Percentiles rank a stretch among this genome's conserved stretches.
These are phyloP conservation scores for Clarkia xantiana DNA, from an alignment of 345 rosid genomes.

Conservation along the genomic window DNA sequence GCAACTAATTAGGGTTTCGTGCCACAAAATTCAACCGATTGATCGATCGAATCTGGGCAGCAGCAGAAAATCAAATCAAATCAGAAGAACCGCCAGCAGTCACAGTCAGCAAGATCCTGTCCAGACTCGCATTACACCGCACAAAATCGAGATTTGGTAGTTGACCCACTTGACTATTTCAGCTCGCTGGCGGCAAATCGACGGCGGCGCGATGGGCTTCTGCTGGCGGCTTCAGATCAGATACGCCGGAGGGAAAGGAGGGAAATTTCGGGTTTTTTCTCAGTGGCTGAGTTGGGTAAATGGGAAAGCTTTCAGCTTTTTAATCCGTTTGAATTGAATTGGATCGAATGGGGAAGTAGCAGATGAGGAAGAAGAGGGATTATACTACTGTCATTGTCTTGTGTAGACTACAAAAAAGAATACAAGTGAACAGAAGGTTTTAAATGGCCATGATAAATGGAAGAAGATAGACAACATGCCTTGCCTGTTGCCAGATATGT, in stretches of 20 bases:
- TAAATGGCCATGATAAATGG: too few species aligned
- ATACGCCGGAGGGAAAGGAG: constrained; percentile 6
- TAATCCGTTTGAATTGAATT: not conserved
- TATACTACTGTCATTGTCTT: too few species aligned
- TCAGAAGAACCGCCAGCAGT: constrained; percentile 11
- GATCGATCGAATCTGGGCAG: constrained; percentile 3
- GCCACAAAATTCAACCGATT: not conserved
- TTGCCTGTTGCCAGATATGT: too few species aligned
- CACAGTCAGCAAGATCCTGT: constrained; percentile 22
- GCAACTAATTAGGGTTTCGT: not conserved
- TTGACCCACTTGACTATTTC: constrained; percentile 12
- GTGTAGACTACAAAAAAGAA: too few species aligned
- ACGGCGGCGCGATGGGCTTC: constrained; percentile 5
- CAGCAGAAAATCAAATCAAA: constrained; percentile 4
- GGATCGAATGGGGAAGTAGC: too few species aligned
- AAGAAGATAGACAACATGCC: too few species aligned
- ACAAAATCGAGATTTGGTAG: constrained; percentile 9
- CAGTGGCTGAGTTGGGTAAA: constrained; percentile 34
- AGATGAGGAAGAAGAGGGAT: too few species aligned
- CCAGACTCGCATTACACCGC: constrained; percentile 18
- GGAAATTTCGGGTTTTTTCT: constrained; percentile 15
- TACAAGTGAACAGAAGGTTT: too few species aligned
- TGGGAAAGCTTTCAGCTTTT: constrained; percentile 27
- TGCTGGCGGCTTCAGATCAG: constrained; percentile 15
- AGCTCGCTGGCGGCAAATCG: constrained; percentile 17